Evolutionary conservation across 2,329 filamentous ascomycete genomes (phyloP).

Genomic region (Malbranchea cinnamomea): DNA sequence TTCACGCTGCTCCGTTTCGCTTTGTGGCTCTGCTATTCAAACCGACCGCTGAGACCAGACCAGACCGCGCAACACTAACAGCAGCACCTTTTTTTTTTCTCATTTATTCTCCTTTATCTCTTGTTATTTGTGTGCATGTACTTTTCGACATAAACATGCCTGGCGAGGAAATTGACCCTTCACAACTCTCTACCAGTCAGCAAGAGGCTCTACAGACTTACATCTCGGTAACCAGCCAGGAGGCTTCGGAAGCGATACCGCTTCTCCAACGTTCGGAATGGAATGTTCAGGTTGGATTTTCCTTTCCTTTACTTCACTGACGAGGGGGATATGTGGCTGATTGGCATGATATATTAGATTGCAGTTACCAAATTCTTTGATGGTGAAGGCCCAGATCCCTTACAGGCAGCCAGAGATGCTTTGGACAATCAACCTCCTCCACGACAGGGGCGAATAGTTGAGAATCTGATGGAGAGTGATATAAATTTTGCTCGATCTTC

Average conservation of each 20-base stretch:
- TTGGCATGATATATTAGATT: no score
- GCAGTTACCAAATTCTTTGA: slow-evolving; percentile 97
- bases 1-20: no score
- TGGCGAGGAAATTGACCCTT: slow-evolving; percentile 36
- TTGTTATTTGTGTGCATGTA: no score
- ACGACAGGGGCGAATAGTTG: slow-evolving; percentile 47
- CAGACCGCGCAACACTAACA: no score
- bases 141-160: slow-evolving; percentile 20
- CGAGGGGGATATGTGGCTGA: no score
- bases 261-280: slow-evolving; percentile 78
- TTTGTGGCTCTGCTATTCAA: no score
- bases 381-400: slow-evolving; percentile 70
- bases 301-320: no score
- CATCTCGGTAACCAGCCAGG: slow-evolving; percentile 74
- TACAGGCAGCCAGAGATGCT: slow-evolving; percentile 58
- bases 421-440: slow-evolving; percentile 45
- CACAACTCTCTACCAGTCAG: slow-evolving; percentile 60
- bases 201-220: slow-evolving; percentile 78
- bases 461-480: slow-evolving; percentile 52
- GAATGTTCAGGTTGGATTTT: slow-evolving; percentile 64
- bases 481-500: slow-evolving; percentile 38
- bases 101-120: no score
- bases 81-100: no score
- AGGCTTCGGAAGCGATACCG: slow-evolving; percentile 58
- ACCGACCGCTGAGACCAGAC: no score